These are phyloP conservation scores for Otatea glauca DNA, from an alignment of 176 grass and related monocot genomes.

Conservation along the genomic window DNA sequence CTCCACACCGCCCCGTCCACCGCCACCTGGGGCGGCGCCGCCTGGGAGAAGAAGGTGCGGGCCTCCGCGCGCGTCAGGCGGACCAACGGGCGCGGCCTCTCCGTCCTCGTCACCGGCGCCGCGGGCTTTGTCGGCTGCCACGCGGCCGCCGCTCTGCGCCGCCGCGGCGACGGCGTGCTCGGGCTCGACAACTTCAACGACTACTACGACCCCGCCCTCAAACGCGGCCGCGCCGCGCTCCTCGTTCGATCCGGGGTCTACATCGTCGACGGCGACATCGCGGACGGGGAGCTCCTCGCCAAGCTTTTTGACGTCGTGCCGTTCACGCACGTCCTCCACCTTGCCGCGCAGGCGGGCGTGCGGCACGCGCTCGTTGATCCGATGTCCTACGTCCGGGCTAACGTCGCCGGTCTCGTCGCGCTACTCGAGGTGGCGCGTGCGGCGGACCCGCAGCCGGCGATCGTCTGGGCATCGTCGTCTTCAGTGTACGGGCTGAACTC, in stretches of 20 bases:
- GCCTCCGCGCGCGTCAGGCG: conserved; percentile 66
- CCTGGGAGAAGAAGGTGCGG: conserved; percentile 86
- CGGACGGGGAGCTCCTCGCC: conserved; percentile 67
- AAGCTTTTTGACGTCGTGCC: conserved; percentile 86
- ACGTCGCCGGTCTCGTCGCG: conserved; percentile 70
- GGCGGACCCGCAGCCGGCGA: conserved; percentile 72
- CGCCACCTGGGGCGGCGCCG: conserved; percentile 66
- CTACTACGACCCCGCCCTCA: conserved; percentile 85
- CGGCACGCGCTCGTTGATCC: conserved; percentile 79
- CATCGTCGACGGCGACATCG: conserved; percentile 85
- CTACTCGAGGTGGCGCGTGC: conserved; percentile 71
- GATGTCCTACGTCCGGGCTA: conserved; percentile 75
- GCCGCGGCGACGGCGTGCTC: conserved; percentile 76
- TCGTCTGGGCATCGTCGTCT: conserved; percentile 87
- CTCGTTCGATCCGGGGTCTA: conserved; percentile 71
- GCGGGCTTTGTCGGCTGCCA: conserved; percentile 83
- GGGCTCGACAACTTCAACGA: conserved; percentile 88
- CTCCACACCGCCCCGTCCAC: conserved; percentile 49
- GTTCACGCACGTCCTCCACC: conserved; percentile 91
- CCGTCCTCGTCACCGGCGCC: conserved; percentile 78
- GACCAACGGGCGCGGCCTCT: conserved; percentile 42
- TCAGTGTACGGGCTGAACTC: conserved; percentile 85
- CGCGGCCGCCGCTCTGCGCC: conserved; percentile 68
- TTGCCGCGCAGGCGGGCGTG: conserved; percentile 92
- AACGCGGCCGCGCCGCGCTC: conserved; percentile 67